A percentile compares a stretch with the other conserved stretches of the same genome.
Evolutionary conservation across 1,139 yeast species (phyloP).

Genomic region (Blastobotrys ciferrii): DNA sequence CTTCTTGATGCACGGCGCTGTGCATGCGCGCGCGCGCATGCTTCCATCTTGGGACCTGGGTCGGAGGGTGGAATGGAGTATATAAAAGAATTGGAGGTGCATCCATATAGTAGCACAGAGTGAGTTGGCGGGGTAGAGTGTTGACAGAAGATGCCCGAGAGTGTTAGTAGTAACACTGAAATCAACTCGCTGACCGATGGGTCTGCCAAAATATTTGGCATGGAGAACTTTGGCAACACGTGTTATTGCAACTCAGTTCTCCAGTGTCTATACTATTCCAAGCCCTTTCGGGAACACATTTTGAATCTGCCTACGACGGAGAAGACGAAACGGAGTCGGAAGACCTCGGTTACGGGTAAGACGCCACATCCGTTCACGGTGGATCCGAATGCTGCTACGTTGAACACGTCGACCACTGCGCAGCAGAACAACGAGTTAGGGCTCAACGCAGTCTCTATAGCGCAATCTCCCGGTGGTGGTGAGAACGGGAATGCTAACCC

Average conservation of each 20-base stretch:
- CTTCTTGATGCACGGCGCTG: conserved; percentile 1
- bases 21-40: conserved; percentile 4
- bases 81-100: not conserved
- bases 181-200: conserved; percentile 28
- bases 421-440: conserved; percentile 18
- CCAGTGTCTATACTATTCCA: conserved; percentile 80
- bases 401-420: conserved; percentile 17
- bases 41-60: not conserved
- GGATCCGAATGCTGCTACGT: conserved; percentile 30
- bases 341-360: conserved; percentile 33
- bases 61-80: not conserved
- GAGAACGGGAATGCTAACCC: not conserved
- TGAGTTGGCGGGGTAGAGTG: not conserved
- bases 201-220: conserved; percentile 67
- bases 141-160: conserved; percentile 1
- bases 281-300: conserved; percentile 62
- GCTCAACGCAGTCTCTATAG: conserved; percentile 10
- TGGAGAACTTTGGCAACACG: conserved; percentile 92
- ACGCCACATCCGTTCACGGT: conserved; percentile 39
- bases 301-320: conserved; percentile 44
- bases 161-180: conserved; percentile 7
- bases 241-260: conserved; percentile 92
- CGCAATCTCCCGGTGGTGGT: conserved; percentile 7
- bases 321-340: conserved; percentile 19
- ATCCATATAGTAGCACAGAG: not conserved